These are phyloP conservation scores for Colletotrichum graminicola DNA, from an alignment of 2,329 filamentous ascomycete species.

Conservation along the genomic window DNA sequence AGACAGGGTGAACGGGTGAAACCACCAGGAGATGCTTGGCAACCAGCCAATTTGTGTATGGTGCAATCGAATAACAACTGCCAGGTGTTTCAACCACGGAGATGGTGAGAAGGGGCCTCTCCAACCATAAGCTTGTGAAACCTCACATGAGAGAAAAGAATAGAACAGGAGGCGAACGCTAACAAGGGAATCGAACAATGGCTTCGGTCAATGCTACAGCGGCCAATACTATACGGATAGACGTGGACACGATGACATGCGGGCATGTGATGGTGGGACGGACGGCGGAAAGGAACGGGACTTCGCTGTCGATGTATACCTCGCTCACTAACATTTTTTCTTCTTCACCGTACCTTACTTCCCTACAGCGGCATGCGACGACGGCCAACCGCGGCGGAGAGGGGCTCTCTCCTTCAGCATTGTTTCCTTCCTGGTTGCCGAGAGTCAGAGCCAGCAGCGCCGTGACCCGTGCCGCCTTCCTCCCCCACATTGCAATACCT, in stretches of 20 bases:
- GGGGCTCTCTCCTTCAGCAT: constrained; percentile 23
- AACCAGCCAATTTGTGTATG: not conserved
- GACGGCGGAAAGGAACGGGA: constrained; percentile 33
- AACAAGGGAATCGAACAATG: not conserved
- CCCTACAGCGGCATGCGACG: constrained; percentile 25
- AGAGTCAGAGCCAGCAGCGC: constrained; percentile 21
- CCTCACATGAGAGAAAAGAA: not conserved
- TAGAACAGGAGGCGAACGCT: not conserved
- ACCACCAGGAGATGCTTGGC: constrained; percentile 5
- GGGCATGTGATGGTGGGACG: constrained; percentile 28
- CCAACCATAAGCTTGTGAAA: not conserved
- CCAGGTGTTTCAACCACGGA: not conserved
- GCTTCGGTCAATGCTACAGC: not conserved
- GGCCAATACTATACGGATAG: too few species aligned
- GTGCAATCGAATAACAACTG: not conserved
- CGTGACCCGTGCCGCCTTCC: constrained; percentile 13
- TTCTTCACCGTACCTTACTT: not conserved
- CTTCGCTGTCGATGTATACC: constrained; percentile 5
- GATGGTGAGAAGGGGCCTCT: not conserved
- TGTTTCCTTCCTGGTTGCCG: constrained; percentile 30
- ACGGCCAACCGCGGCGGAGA: constrained; percentile 30
- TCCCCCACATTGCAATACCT: constrained; percentile 28
- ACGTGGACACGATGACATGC: not conserved
- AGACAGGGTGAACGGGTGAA: constrained; percentile 2
- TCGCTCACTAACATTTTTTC: constrained; percentile 34